Conservation (phyloP, 768 basidiomycete species). For the Sporobolomyces pararoseus region DNA sequence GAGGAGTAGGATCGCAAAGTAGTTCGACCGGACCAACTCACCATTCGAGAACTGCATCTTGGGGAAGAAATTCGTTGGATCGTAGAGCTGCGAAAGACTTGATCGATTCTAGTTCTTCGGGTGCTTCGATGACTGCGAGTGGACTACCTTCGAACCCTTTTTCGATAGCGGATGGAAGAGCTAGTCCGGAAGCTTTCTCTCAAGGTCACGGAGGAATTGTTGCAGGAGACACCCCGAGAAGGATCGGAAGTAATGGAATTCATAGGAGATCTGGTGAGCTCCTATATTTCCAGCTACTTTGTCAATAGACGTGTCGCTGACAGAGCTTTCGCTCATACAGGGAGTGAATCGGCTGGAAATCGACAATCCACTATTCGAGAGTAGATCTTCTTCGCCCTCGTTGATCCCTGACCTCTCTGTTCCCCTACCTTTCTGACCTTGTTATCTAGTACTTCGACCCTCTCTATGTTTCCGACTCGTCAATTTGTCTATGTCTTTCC, state of each 20-base stretch:
- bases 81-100: constrained; percentile 8
- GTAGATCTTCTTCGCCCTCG: too few relatives aligned
- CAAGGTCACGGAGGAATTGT: constrained; percentile 18
- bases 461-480: too few relatives aligned
- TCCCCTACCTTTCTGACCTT: too few relatives aligned
- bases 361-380: too few relatives aligned
- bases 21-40: neutral
- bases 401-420: too few relatives aligned
- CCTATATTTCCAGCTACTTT: too few relatives aligned
- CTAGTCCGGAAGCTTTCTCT: constrained; percentile 25
- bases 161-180: neutral
- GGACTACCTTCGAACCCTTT: constrained; percentile 8
- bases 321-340: too few relatives aligned
- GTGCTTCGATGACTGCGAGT: neutral
- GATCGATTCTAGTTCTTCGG: neutral
- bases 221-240: constrained; percentile 31
- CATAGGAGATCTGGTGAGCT: constrained; percentile 6
- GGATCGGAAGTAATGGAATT: constrained; percentile 19
- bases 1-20: neutral
- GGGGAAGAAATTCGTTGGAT: constrained; percentile 10
- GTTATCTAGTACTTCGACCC: too few relatives aligned
- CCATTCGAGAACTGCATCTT: constrained; percentile 15
- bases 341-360: too few relatives aligned
- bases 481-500: too few relatives aligned
- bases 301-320: too few relatives aligned